phyloP scores from a whole-genome alignment of 495 filamentous ascomycete genomes.

The Hypoxylon fragiforme region DNA sequence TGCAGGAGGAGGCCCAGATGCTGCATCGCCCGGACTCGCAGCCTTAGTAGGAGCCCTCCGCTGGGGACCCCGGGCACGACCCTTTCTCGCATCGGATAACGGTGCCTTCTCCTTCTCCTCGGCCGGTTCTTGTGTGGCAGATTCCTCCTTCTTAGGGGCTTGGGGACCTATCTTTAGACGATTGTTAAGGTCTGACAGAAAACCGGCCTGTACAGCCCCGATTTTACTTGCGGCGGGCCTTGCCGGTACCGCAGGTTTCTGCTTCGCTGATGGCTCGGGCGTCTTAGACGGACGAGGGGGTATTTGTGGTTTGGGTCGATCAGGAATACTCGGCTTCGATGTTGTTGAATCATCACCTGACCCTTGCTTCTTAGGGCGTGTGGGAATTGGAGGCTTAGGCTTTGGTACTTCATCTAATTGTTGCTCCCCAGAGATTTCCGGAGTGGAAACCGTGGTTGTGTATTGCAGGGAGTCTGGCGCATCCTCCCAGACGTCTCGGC shows the following conservation, averaged over 20 bases:
- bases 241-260: constrained; percentile 79
- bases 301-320: constrained; percentile 79
- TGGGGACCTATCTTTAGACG: constrained; percentile 81
- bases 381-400: constrained; percentile 49
- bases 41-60: constrained; percentile 66
- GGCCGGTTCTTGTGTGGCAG: constrained; percentile 55
- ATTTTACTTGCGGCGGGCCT: constrained; percentile 83
- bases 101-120: constrained; percentile 72
- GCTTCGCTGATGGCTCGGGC: constrained; percentile 53
- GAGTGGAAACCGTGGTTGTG: constrained; percentile 72
- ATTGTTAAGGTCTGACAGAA: constrained; percentile 87
- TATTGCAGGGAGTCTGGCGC: constrained; percentile 80
- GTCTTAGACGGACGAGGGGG: constrained; percentile 64
- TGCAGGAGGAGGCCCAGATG: constrained; percentile 31
- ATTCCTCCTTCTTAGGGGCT: constrained; percentile 69
- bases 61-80: constrained; percentile 83
- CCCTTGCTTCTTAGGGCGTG: constrained; percentile 47
- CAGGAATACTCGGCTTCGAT: constrained; percentile 49
- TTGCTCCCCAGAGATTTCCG: constrained; percentile 58
- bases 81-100: constrained; percentile 83
- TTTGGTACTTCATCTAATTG: constrained; percentile 35
- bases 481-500: constrained; percentile 97
- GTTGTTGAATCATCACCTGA: constrained; percentile 48
- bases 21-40: constrained; percentile 37
- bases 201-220: constrained; percentile 84